Evolutionary conservation across 2,329 filamentous ascomycete species (phyloP), one percentile per base, ranked within the genome.

Genomic region (Tolypocladium capitatum): DNA sequence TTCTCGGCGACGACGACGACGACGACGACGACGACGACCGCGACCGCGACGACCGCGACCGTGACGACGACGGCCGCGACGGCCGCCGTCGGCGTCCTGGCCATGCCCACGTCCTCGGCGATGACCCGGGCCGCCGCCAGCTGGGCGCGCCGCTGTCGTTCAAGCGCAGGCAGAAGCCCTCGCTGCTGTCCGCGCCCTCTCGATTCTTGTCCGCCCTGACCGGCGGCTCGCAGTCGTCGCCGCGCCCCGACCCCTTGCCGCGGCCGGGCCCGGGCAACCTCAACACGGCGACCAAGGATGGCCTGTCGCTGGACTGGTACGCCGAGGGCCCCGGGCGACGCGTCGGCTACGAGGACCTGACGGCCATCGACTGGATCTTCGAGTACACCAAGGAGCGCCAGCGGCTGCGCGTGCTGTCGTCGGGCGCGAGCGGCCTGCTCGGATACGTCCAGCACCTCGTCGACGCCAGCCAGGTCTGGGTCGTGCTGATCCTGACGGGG

Each of bases 301-400:
- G 67, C 46, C 59, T 63, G 30, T 65, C 73, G 4, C 63, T 74
- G 42, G 91, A 97, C 64, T 97, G 91, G 91, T 86, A 94, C 61
- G 76, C 84, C 43, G 91, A 96, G 65, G 89, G 88, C 1, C 89
- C 87, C 0, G 90, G 90, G 1, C 80, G 88, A 46, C 80, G 92
- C 60, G 90, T 96, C 34, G 91, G 86, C 47, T 98, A 98, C 68
- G 91, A 96, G 60, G 86, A 98, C 67, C 73, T 96, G 63, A 96
- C 91, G 16, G 91, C 92, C 49, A 98, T 98, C 63, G 92, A 98
- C 70, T 98, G 92, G 92, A 97, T 97, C 61, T 97, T 95, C 58
- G 92, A 98, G 66, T 95, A 97, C 62, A 92, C 86, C 46, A 96
- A 96, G 65, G 92, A 98, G 68, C 80, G 92, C 20, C 88, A 94